Base-by-base conservation (phyloP, 345 rosid species). In the Orychophragmus violaceus region DNA sequence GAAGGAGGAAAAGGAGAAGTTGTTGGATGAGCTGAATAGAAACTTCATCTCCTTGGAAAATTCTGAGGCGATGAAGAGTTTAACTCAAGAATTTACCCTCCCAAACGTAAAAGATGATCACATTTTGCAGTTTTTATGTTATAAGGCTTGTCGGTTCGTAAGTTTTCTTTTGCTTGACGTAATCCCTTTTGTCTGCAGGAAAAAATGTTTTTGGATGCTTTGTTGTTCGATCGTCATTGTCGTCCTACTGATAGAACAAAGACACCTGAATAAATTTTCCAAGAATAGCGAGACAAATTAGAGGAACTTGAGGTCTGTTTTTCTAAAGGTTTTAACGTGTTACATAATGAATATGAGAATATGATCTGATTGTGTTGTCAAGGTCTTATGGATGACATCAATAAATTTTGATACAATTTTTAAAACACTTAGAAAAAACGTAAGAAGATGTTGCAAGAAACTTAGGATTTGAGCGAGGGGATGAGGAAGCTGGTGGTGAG, bases 231-330 rank as follows among this genome's bases (percentile, higher is more conserved):
- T 51, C 81, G 79, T 53, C 95, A 92, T 52, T 92, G 91, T 74
- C 85, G 78, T 29, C 88, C 97, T 27, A 83, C 96, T 23, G 96
- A 90, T 51, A 84, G 95, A 75, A 87, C 84, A 50, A 90, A 88
- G 82, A 87, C 91, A 49, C 84, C 89, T n/a, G 97, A 94, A 72
- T 97, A 94, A 81, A 84, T 88, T 84, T 97, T 96, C n/a, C 95
- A 88, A 74, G 85, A 80, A 52, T 91, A 90, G 76, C 80, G 84
- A 74, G 96, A 90, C 76, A 85, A 82, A n/a, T 77, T 90, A 23
- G 88, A 81, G 72, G 76, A 21, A 52, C 78, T 88, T 59, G 99
- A 94, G 96, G 99, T 88, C 85, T 78, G 37, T 66, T 24, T 61
- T n/a, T 41, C 23, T 33, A 36, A 41, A 30, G 24, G 44, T 28